phyloP scores from a whole-genome alignment of 148 eudicot species.

The Persicaria maculosa region DNA sequence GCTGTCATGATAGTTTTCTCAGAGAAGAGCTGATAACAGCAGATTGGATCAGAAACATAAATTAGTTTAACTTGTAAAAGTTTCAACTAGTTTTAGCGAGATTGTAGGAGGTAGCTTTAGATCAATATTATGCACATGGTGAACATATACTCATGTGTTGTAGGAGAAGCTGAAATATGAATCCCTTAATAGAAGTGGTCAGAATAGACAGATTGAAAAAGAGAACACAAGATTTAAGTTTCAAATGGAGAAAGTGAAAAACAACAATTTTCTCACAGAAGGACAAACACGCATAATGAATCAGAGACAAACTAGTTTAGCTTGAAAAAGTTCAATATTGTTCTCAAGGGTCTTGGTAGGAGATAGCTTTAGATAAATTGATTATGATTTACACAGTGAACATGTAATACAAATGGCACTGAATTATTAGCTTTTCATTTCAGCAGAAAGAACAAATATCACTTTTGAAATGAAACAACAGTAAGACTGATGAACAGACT shows the following conservation, averaged over 20 bases:
- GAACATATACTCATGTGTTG: too few species aligned
- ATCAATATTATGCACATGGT: not conserved
- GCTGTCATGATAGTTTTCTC: not conserved
- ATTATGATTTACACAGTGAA: not conserved
- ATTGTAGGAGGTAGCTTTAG: conserved; percentile 3
- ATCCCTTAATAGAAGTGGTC: too few species aligned
- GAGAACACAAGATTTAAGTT: too few species aligned
- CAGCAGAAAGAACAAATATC: not conserved
- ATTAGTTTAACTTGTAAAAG: not conserved
- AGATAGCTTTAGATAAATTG: not conserved
- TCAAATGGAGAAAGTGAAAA: too few species aligned
- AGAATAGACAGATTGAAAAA: too few species aligned
- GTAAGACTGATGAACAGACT: not conserved
- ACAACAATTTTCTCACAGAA: not conserved
- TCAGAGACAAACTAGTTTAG: not conserved
- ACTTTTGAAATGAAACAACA: not conserved
- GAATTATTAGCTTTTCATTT: not conserved
- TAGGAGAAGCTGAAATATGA: too few species aligned
- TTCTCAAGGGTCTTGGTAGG: not conserved
- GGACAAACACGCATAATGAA: not conserved
- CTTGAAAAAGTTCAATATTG: not conserved
- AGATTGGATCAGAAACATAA: not conserved
- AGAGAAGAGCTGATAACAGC: not conserved
- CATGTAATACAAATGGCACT: not conserved
- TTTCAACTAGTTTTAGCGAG: not conserved